phyloP scores from a whole-genome alignment of 345 rosid genomes.

The Carallia pectinifolia region DNA sequence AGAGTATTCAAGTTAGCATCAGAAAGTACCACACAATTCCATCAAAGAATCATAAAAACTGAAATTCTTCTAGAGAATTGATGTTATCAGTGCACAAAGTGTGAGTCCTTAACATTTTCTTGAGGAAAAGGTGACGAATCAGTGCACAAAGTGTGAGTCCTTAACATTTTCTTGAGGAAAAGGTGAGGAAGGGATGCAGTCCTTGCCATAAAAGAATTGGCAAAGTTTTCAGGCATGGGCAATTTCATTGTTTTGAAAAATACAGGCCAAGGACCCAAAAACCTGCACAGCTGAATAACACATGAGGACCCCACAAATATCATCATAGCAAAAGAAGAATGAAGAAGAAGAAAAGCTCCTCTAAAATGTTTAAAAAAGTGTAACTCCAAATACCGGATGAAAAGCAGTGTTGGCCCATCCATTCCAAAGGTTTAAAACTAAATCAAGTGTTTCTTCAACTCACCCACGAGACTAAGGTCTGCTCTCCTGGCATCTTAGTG shows the following conservation, averaged over 20 bases:
- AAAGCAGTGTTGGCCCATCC: too few relatives aligned
- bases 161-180: background rate
- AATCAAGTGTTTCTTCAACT: constrained; percentile 17
- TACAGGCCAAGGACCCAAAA: too few relatives aligned
- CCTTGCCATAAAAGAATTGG: too few relatives aligned
- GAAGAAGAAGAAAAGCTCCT: too few relatives aligned
- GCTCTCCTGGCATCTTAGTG: constrained; percentile 60
- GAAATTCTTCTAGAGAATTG: background rate
- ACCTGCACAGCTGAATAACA: too few relatives aligned
- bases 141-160: background rate
- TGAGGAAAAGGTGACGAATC: background rate
- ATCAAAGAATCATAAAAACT: background rate
- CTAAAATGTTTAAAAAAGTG: too few relatives aligned
- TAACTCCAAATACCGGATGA: too few relatives aligned
- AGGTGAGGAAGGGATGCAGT: background rate
- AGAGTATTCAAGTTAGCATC: background rate
- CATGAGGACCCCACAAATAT: too few relatives aligned
- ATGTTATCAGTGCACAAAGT: background rate
- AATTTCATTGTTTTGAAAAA: too few relatives aligned
- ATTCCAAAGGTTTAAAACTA: background rate
- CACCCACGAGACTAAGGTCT: constrained; percentile 87
- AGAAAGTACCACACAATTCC: background rate
- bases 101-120: background rate
- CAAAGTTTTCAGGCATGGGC: too few relatives aligned
- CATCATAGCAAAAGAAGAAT: too few relatives aligned